Evolutionary conservation across 2,329 filamentous ascomycete genomes (phyloP).

Genomic region (Beauveria varroae): DNA sequence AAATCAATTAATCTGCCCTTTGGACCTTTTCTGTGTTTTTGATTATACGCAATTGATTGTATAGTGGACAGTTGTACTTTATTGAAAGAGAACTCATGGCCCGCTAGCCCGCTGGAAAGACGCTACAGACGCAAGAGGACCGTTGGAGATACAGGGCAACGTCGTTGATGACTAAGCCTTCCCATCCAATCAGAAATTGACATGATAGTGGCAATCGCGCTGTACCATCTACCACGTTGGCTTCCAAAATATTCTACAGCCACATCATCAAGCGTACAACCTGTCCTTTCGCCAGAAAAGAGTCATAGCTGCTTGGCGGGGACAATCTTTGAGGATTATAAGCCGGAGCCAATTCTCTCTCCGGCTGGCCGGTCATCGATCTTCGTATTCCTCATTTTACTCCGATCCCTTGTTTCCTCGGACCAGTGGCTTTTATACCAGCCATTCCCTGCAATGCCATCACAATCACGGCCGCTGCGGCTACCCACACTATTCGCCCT

Average conservation of each 20-base stretch:
- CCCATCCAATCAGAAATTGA: neutral
- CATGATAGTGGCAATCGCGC: neutral
- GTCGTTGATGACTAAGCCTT: neutral
- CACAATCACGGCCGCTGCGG: slow-evolving; percentile 1
- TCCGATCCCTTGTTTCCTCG: neutral
- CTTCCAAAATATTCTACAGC: slow-evolving; percentile 7
- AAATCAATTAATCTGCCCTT: neutral
- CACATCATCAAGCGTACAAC: slow-evolving; percentile 5
- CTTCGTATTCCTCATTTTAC: neutral
- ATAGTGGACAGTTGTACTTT: neutral
- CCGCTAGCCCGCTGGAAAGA: neutral
- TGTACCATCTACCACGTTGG: neutral
- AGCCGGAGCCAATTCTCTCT: neutral
- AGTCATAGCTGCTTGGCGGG: neutral
- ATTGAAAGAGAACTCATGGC: neutral
- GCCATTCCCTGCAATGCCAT: slow-evolving; percentile 7
- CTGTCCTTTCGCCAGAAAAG: slow-evolving; percentile 8
- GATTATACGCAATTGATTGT: no score
- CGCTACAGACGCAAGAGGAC: neutral
- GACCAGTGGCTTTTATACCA: neutral
- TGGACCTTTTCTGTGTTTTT: neutral
- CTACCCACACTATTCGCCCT: neutral
- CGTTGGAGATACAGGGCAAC: neutral
- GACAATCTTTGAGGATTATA: neutral
- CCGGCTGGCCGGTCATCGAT: neutral